Evolutionary conservation across 2,329 filamentous ascomycete genomes (phyloP), one percentile per base, ranked within the genome.

Genomic region (Hypoxylon sp.): DNA sequence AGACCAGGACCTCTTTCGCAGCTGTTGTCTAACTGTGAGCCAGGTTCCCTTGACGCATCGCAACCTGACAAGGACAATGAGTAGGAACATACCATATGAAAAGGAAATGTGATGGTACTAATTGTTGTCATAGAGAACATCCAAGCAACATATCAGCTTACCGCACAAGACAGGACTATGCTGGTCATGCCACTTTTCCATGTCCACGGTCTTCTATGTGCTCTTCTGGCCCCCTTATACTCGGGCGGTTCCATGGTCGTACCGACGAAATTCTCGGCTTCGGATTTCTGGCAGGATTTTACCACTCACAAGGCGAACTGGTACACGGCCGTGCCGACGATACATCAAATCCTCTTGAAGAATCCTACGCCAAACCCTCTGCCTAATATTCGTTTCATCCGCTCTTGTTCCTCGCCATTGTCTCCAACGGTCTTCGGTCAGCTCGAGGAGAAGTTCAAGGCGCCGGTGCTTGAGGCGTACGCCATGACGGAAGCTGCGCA

Each of bases 261-360:
- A 4, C 91, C 91, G 2, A 69, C 81, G 49, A 89, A 88, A 70
- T 96, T 96, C 82, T 94, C 90, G 3, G 91, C 92, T 7, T 83
- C 84, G 1, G 87, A 90, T 17, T 96, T 96, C 77, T 96, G 92
- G 92, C 74, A 75, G 20, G 88, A 95, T 73, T 95, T 95, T 69
- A 81, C 81, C 65, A 79, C 81, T 4, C 81, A 92, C 78, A 81
- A 86, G 63, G 92, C 91, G 21, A 96, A 91, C 73, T 96, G 92
- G 92, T 96, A 95, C 77, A 95, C 91, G 0, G 92, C 92, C 1
- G 92, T 95, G n/a, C 92, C 92, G 1, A 96, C 92, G 0, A 96
- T 96, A 72, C 92, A 96, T 74, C 91, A 95, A 71, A 94, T 96
- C 68, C 81, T 96, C 3, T 85, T 96, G 56, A 91, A 89, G 76